A percentile compares a stretch with the other conserved stretches of the same genome.
These are phyloP conservation scores for Saccharum hybrid DNA, from an alignment of 202 grass and related monocot genomes.

Conservation along the genomic window DNA sequence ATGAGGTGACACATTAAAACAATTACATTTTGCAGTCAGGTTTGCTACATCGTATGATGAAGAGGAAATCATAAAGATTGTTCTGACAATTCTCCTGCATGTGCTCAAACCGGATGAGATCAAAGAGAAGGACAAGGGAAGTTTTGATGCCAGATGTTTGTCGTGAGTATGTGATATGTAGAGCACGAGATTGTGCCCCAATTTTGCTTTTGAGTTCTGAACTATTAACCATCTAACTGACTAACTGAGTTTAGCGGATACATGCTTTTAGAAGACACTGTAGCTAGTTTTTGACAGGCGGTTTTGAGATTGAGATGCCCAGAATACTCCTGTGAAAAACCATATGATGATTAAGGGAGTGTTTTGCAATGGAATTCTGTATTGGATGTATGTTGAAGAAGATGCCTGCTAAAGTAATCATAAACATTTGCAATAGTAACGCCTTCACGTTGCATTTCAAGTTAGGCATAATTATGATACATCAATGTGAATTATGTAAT, in stretches of 20 bases:
- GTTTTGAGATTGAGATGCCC: conserved; percentile 14
- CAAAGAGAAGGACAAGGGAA: conserved; percentile 34
- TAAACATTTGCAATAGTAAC: not conserved
- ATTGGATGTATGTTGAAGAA: conserved; percentile 2
- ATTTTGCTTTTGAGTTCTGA: conserved; percentile 24
- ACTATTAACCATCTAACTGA: not conserved
- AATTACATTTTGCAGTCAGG: conserved; percentile 51
- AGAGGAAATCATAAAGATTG: conserved; percentile 68
- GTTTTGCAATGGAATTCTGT: not conserved
- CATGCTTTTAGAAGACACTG: conserved; percentile 11
- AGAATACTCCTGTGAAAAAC: conserved; percentile 4
- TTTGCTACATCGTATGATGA: conserved; percentile 70
- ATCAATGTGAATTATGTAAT: not conserved
- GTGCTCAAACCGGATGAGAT: conserved; percentile 60
- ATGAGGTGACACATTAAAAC: not conserved
- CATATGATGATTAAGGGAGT: not conserved
- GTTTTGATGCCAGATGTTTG: conserved; percentile 37
- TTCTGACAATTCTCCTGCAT: conserved; percentile 66
- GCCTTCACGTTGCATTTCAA: not conserved
- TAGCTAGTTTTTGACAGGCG: not conserved
- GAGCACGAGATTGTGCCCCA: conserved; percentile 34
- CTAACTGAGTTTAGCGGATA: not conserved
- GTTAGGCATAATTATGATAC: not conserved
- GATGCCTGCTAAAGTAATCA: not conserved
- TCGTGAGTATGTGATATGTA: conserved; percentile 17